These are phyloP conservation scores for Exserohilum turcica DNA, from an alignment of 2,329 filamentous ascomycete species.

Conservation along the genomic window DNA sequence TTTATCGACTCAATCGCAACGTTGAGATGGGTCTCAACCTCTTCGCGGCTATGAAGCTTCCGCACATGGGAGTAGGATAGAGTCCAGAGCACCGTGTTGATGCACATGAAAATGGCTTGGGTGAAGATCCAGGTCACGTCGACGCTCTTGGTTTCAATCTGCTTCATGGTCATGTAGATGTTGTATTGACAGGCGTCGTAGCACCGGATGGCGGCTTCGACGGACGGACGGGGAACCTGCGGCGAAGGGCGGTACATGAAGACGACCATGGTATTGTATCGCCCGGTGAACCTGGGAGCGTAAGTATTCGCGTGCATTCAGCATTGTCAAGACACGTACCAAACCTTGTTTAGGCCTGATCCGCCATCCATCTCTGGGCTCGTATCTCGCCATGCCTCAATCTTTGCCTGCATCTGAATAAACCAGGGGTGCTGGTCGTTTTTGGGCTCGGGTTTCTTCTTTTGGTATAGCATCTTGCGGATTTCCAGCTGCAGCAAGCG, in stretches of 20 bases:
- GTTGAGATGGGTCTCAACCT: conserved; percentile 76
- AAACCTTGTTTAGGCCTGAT: conserved; percentile 75
- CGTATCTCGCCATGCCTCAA: conserved; percentile 78
- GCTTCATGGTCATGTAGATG: conserved; percentile 77
- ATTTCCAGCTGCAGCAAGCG: conserved; percentile 86
- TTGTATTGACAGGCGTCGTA: conserved; percentile 83
- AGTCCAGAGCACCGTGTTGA: conserved; percentile 91
- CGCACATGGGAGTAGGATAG: conserved; percentile 86
- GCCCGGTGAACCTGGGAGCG: conserved; percentile 61
- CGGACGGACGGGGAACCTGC: conserved; percentile 83
- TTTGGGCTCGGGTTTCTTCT: conserved; percentile 75
- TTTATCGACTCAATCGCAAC: conserved; percentile 78
- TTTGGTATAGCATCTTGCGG: conserved; percentile 81
- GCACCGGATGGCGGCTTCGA: conserved; percentile 77
- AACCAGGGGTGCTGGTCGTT: conserved; percentile 90
- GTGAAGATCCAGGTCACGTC: conserved; percentile 96
- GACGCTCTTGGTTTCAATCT: conserved; percentile 74
- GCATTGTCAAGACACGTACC: conserved; percentile 61
- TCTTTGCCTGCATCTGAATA: conserved; percentile 73
- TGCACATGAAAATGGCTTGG: conserved; percentile 83
- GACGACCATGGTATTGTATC: conserved; percentile 86
- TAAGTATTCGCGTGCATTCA: background rate
- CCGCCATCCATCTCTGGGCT: conserved; percentile 73
- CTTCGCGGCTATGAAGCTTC: conserved; percentile 70
- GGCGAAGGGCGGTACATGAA: conserved; percentile 89